These are phyloP conservation scores for Globisporangium heterothallicum DNA, from an alignment of 352 stramenopile species.

Conservation along the genomic window DNA sequence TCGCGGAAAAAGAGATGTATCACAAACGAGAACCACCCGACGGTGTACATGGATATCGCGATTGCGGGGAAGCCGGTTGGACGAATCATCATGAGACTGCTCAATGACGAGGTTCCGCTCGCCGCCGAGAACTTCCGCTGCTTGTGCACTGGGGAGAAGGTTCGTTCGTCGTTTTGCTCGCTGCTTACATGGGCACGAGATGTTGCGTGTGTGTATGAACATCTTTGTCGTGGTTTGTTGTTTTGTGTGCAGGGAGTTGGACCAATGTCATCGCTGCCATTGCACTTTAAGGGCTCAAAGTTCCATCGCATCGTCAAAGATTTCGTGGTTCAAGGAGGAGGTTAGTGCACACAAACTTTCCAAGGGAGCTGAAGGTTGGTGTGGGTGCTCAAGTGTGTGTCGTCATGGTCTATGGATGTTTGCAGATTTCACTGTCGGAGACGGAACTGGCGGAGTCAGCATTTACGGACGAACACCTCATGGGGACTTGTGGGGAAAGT, in stretches of 20 bases:
- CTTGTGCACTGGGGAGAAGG: slow-evolving; percentile 74
- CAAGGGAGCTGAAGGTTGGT: too few species aligned
- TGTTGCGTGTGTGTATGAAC: neutral
- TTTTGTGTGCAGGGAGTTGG: slow-evolving; percentile 16
- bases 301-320: slow-evolving; percentile 93
- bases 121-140: slow-evolving; percentile 95
- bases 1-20: slow-evolving; percentile 43
- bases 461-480: slow-evolving; percentile 69
- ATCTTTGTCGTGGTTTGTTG: neutral
- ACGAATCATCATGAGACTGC: slow-evolving; percentile 93
- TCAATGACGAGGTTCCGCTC: slow-evolving; percentile 90
- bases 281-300: slow-evolving; percentile 85
- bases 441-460: slow-evolving; percentile 72
- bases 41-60: slow-evolving; percentile 95
- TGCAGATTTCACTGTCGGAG: slow-evolving; percentile 54
- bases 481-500: slow-evolving; percentile 76
- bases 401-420: neutral
- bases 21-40: slow-evolving; percentile 62
- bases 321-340: slow-evolving; percentile 87
- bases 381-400: too few species aligned
- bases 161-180: slow-evolving; percentile 22
- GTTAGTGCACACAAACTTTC: too few species aligned
- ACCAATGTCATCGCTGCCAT: slow-evolving; percentile 15
- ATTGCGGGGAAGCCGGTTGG: slow-evolving; percentile 78
- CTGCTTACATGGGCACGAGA: neutral